Evolutionary conservation across 306 rosid species (phyloP).

Genomic region (Fagus crenata): DNA sequence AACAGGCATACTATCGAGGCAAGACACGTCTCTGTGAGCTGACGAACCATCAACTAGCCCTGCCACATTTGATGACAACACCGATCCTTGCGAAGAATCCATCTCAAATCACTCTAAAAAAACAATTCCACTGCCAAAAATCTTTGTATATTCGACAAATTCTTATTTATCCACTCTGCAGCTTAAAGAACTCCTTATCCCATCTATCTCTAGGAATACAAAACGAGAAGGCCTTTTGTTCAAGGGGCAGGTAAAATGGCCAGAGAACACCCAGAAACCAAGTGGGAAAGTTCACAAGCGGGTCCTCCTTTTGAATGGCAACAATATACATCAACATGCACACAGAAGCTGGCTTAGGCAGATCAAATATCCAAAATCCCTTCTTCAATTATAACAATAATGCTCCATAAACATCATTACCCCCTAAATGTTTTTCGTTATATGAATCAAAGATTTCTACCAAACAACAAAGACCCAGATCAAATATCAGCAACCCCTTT

Average conservation of each 20-base stretch:
- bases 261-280: constrained; percentile 53
- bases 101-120: constrained; percentile 32
- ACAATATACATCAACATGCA: constrained; percentile 67
- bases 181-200: constrained; percentile 68
- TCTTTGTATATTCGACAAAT: not conserved
- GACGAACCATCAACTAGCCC: constrained; percentile 79
- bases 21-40: constrained; percentile 43
- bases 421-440: constrained; percentile 1
- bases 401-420: constrained; percentile 19
- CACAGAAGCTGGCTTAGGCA: constrained; percentile 19
- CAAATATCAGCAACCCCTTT: not conserved
- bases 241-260: constrained; percentile 41
- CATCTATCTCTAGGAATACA: constrained; percentile 56
- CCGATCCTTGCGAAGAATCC: constrained; percentile 78
- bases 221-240: constrained; percentile 29
- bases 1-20: constrained; percentile 60
- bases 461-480: not conserved
- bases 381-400: constrained; percentile 25
- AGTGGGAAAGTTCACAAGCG: constrained; percentile 66
- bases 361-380: constrained; percentile 12
- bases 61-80: constrained; percentile 56
- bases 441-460: not conserved
- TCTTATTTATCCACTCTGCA: constrained; percentile 61
- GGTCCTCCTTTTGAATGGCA: constrained; percentile 39
- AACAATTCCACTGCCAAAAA: not conserved